A percentile compares a stretch with the other conserved stretches of the same genome.
phyloP scores from a whole-genome alignment of 2,329 filamentous ascomycete genomes.

The Ramichloridium luteum region DNA sequence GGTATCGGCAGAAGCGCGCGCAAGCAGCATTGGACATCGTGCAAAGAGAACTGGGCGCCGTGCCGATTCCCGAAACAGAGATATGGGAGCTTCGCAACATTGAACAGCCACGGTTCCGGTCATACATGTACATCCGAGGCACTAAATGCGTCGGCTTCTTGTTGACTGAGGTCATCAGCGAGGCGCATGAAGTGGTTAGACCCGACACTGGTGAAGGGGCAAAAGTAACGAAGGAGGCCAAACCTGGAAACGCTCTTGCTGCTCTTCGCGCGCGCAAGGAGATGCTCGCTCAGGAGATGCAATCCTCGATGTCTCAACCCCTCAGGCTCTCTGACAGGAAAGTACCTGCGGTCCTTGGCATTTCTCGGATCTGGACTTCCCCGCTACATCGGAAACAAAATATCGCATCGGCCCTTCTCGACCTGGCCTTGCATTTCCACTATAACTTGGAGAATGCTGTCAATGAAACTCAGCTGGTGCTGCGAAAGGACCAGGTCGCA shows the following conservation, averaged over 20 bases:
- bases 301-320: slow-evolving; percentile 5
- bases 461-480: slow-evolving; percentile 18
- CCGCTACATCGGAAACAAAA: slow-evolving; percentile 43
- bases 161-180: slow-evolving; percentile 48
- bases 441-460: slow-evolving; percentile 5
- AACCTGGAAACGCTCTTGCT: slow-evolving; percentile 10
- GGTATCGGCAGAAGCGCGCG: slow-evolving; percentile 44
- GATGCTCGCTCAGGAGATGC: slow-evolving; percentile 4
- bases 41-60: slow-evolving; percentile 49
- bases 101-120: slow-evolving; percentile 41
- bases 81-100: no score
- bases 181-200: slow-evolving; percentile 40
- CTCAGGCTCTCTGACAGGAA: slow-evolving; percentile 13
- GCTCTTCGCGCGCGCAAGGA: slow-evolving; percentile 16
- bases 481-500: slow-evolving; percentile 44
- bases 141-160: slow-evolving; percentile 51
- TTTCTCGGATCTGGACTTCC: slow-evolving; percentile 55
- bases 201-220: slow-evolving; percentile 6
- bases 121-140: slow-evolving; percentile 49
- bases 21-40: slow-evolving; percentile 44
- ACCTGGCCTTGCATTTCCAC: slow-evolving; percentile 24
- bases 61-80: slow-evolving; percentile 44
- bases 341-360: slow-evolving; percentile 41
- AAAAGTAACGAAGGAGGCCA: slow-evolving; percentile 11
- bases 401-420: slow-evolving; percentile 45